A percentile compares a stretch with the other conserved stretches of the same genome.
phyloP scores from a whole-genome alignment of 352 stramenopile species.

The Phytopythium delawarense region DNA sequence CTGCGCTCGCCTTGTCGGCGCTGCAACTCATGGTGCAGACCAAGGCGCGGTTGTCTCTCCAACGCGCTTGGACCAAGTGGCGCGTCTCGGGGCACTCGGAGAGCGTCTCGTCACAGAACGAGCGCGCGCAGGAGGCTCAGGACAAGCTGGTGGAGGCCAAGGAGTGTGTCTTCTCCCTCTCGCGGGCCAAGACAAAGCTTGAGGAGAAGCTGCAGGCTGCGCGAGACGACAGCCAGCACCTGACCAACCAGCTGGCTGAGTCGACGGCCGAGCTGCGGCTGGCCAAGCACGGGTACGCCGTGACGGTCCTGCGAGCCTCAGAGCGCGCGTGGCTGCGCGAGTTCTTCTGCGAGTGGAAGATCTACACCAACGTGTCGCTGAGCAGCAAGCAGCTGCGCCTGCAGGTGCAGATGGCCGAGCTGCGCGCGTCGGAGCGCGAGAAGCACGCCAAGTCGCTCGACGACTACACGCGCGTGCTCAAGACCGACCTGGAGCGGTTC shows the following conservation, averaged over 20 bases:
- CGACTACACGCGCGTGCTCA: constrained; percentile 70
- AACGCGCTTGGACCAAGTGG: constrained; percentile 25
- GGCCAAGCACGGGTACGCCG: constrained; percentile 68
- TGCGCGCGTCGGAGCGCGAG: constrained; percentile 50
- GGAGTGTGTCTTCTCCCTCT: constrained; percentile 69
- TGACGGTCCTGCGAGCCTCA: constrained; percentile 36
- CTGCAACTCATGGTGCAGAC: constrained; percentile 20
- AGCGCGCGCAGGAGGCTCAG: constrained; percentile 24
- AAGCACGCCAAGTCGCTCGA: constrained; percentile 63
- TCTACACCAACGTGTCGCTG: constrained; percentile 26
- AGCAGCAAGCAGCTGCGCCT: constrained; percentile 41
- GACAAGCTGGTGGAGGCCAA: constrained; percentile 48
- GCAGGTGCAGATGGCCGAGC: constrained; percentile 49
- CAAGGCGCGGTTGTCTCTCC: constrained; percentile 11
- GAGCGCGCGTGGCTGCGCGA: constrained; percentile 40
- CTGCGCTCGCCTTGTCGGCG: constrained; percentile 18
- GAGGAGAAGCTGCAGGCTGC: constrained; percentile 48
- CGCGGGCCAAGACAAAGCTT: constrained; percentile 50
- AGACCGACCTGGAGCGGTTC: constrained; percentile 66
- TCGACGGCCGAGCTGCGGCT: constrained; percentile 50
- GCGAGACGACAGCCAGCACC: constrained; percentile 25
- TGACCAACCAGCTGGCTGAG: constrained; percentile 39
- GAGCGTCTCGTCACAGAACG: constrained; percentile 15
- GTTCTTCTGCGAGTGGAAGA: constrained; percentile 42
- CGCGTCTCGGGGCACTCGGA: constrained; percentile 22